Conservation (phyloP, 495 filamentous ascomycete species). For the Lophium mytilinum region DNA sequence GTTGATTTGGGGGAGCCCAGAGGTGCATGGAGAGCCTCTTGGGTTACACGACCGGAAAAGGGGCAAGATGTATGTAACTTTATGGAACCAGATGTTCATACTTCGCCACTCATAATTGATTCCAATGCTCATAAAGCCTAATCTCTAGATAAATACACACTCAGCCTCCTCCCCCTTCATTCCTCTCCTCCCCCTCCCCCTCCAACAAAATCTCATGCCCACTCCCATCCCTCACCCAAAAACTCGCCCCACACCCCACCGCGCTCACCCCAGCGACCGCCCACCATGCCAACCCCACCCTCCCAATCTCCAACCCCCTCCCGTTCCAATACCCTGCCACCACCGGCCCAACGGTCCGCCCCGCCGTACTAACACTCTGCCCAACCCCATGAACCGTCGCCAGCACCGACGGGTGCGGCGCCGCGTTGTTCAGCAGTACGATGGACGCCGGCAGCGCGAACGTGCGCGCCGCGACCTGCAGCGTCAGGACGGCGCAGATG, state of each 20-base stretch:
- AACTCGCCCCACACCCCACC: constrained; percentile 26
- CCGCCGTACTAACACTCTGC: constrained; percentile 23
- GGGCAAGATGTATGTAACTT: too few species aligned
- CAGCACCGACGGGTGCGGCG: constrained; percentile 29
- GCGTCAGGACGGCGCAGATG: constrained; percentile 23
- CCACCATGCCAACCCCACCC: constrained; percentile 30
- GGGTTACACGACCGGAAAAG: too few species aligned
- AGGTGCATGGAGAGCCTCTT: too few species aligned
- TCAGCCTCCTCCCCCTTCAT: neutral
- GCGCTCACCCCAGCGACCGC: constrained; percentile 18
- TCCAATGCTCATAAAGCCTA: too few species aligned
- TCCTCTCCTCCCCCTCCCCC: constrained; percentile 19
- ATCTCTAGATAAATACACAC: too few species aligned
- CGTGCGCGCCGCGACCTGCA: constrained; percentile 28
- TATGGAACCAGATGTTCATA: too few species aligned
- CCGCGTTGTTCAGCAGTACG: constrained; percentile 30
- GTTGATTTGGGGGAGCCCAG: too few species aligned
- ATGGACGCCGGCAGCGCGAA: constrained; percentile 29
- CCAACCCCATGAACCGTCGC: constrained; percentile 30
- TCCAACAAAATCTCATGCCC: constrained; percentile 31
- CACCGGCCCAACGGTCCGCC: constrained; percentile 28
- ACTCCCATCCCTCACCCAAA: constrained; percentile 27
- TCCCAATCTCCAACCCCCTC: constrained; percentile 25
- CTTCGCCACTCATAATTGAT: too few species aligned
- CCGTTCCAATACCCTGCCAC: constrained; percentile 29